Conservation (phyloP, 768 basidiomycete genomes). For the Lyophyllum decastes region DNA sequence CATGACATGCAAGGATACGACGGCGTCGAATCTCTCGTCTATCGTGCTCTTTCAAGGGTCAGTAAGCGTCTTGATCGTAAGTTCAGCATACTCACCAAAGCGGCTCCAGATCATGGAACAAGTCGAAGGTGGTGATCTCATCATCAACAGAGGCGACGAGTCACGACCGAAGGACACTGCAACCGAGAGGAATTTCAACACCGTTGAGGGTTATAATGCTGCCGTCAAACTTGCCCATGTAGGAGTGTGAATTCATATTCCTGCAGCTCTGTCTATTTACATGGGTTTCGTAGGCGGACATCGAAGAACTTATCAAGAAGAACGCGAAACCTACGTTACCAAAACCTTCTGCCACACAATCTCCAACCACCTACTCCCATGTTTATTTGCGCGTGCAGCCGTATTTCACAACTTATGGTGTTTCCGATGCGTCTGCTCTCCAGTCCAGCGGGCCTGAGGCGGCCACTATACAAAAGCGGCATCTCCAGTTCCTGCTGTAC, state of each 20-base stretch:
- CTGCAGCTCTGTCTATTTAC: not conserved
- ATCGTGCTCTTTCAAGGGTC: constrained; percentile 81
- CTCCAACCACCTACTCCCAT: constrained; percentile 81
- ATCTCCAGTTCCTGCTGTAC: constrained; percentile 72
- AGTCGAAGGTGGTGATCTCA: constrained; percentile 88
- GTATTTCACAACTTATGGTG: constrained; percentile 57
- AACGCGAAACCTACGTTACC: constrained; percentile 42
- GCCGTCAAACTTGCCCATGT: constrained; percentile 88
- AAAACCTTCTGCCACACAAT: constrained; percentile 34
- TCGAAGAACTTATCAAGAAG: constrained; percentile 73
- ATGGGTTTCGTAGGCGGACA: constrained; percentile 56
- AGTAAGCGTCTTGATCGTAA: constrained; percentile 20
- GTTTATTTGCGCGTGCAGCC: constrained; percentile 95
- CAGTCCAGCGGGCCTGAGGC: constrained; percentile 30
- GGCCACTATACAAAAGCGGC: constrained; percentile 39
- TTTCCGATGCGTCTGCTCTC: constrained; percentile 33
- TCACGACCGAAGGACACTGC: constrained; percentile 65
- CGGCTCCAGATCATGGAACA: constrained; percentile 82
- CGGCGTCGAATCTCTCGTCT: constrained; percentile 92
- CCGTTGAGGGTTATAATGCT: constrained; percentile 82
- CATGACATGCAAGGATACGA: constrained; percentile 98
- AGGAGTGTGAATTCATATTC: constrained; percentile 19
- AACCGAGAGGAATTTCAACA: constrained; percentile 68
- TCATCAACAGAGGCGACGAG: constrained; percentile 83
- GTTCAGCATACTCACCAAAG: not conserved